Evolutionary conservation across 192 early-diverging fungal species (phyloP).

Genomic region (Dissophora ornata): DNA sequence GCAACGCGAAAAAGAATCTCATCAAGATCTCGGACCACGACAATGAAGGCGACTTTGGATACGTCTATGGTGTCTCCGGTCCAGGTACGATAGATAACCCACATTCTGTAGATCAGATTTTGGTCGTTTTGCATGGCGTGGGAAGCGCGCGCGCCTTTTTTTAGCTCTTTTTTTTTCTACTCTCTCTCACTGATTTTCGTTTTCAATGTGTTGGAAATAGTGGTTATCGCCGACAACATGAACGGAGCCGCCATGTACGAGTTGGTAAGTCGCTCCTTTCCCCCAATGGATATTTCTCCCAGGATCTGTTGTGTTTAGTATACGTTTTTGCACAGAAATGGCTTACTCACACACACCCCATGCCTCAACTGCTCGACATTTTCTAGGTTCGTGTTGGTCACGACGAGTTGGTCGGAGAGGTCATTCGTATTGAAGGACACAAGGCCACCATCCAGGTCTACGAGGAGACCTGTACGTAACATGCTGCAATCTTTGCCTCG

Average conservation of each 20-base stretch:
- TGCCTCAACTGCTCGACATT: background rate
- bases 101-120: too few species aligned
- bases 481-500: too few species aligned
- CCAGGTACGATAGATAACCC: conserved; percentile 76
- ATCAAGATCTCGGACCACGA: conserved; percentile 89
- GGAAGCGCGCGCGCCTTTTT: too few species aligned
- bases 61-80: conserved; percentile 97
- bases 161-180: background rate
- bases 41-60: conserved; percentile 88
- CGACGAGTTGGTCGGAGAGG: conserved; percentile 97
- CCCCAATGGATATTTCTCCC: too few species aligned
- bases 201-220: too few species aligned
- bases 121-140: too few species aligned
- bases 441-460: conserved; percentile 99
- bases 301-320: too few species aligned
- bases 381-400: conserved; percentile 95
- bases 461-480: conserved; percentile 91
- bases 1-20: conserved; percentile 85
- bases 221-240: conserved; percentile 99
- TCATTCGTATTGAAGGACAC: conserved; percentile 98
- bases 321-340: too few species aligned
- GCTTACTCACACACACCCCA: too few species aligned
- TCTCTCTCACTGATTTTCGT: too few species aligned
- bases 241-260: conserved; percentile 97
- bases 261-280: conserved; percentile 72